Evolutionary conservation across 192 early-diverging fungal genomes (phyloP).

Genomic region (Entrophospora sp.): DNA sequence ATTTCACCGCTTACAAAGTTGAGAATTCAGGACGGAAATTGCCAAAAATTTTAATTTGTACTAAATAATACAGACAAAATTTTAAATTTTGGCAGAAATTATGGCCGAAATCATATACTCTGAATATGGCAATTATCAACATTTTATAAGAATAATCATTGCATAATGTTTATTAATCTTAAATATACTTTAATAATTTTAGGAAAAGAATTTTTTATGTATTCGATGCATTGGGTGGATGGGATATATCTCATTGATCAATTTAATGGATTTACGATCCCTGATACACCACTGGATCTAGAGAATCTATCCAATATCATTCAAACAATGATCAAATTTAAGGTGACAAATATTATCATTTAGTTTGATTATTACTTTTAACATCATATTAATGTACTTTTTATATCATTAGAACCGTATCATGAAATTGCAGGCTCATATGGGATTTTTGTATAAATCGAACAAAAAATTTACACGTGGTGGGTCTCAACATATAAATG

Average conservation of each 20-base stretch:
- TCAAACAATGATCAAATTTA: conserved; percentile 2
- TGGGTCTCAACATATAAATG: background rate
- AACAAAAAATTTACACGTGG: conserved; percentile 1
- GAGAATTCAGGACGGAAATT: too few species aligned
- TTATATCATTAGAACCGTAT: conserved; percentile 1
- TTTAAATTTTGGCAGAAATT: too few species aligned
- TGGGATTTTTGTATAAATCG: background rate
- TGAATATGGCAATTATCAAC: too few species aligned
- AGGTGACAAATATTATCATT: background rate
- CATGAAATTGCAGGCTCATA: conserved; percentile 4
- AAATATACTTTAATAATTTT: too few species aligned
- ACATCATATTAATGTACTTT: background rate
- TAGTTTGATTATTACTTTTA: conserved; percentile 1
- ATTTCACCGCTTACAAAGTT: too few species aligned
- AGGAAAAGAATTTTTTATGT: background rate
- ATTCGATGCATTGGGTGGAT: conserved; percentile 7
- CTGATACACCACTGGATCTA: background rate
- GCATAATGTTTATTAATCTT: too few species aligned
- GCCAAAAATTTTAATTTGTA: too few species aligned
- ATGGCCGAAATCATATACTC: too few species aligned
- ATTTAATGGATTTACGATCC: conserved; percentile 8
- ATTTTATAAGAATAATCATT: too few species aligned
- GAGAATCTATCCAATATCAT: conserved; percentile 4
- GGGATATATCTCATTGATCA: background rate
- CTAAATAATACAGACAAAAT: too few species aligned